Percentiles rank a stretch among this genome's conserved stretches.
Evolutionary conservation across 2,329 filamentous ascomycete species (phyloP).

Genomic region (Alternaria atra): DNA sequence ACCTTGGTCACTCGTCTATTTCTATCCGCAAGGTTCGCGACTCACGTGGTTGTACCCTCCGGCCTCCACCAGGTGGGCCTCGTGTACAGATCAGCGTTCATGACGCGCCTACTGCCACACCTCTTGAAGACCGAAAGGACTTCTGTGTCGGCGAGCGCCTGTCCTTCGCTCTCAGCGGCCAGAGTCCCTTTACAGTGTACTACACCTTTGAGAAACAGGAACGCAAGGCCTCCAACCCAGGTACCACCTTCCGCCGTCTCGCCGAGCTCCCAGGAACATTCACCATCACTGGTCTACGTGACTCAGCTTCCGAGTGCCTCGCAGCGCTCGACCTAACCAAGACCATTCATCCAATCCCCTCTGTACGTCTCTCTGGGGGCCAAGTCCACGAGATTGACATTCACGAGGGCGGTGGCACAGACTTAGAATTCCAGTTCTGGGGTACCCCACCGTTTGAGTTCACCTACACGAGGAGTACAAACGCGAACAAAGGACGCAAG

Average conservation of each 20-base stretch:
- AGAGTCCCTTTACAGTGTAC: slow-evolving; percentile 89
- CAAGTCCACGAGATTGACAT: slow-evolving; percentile 85
- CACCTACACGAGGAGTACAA: slow-evolving; percentile 91
- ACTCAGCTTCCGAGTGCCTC: slow-evolving; percentile 87
- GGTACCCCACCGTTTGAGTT: slow-evolving; percentile 97
- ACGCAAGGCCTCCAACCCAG: slow-evolving; percentile 79
- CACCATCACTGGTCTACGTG: slow-evolving; percentile 83
- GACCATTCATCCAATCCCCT: slow-evolving; percentile 89
- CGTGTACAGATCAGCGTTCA: slow-evolving; percentile 91
- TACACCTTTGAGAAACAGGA: slow-evolving; percentile 85
- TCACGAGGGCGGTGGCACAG: slow-evolving; percentile 92
- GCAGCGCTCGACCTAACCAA: slow-evolving; percentile 81
- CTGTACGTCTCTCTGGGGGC: slow-evolving; percentile 88
- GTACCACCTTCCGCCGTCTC: slow-evolving; percentile 89
- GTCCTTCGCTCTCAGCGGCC: slow-evolving; percentile 88
- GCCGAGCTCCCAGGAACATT: slow-evolving; percentile 92
- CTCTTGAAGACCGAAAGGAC: slow-evolving; percentile 82
- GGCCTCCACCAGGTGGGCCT: slow-evolving; percentile 70
- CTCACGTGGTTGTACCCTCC: slow-evolving; percentile 83
- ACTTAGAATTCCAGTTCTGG: slow-evolving; percentile 94
- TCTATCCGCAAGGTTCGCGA: slow-evolving; percentile 91
- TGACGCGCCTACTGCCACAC: slow-evolving; percentile 89
- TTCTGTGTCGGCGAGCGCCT: slow-evolving; percentile 97
- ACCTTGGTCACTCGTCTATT: slow-evolving; percentile 87
- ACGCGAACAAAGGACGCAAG: slow-evolving; percentile 71